Evolutionary conservation across 805 yeast species (phyloP).

Genomic region (Naumovozyma castellii): DNA sequence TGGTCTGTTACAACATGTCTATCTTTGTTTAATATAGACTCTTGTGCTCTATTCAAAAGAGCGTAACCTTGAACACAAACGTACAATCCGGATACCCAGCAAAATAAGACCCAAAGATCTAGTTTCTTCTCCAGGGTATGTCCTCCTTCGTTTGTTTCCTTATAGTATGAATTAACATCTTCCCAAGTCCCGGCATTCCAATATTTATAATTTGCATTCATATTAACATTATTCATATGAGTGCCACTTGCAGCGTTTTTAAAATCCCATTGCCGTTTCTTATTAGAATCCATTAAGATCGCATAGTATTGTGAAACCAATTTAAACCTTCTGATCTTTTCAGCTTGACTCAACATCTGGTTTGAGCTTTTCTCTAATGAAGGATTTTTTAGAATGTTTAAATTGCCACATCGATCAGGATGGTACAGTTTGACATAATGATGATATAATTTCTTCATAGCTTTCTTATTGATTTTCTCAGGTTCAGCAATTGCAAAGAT

Average conservation of each 20-base stretch:
- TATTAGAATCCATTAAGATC: slow-evolving; percentile 38
- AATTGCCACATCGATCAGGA: slow-evolving; percentile 46
- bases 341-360: slow-evolving; percentile 18
- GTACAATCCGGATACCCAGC: slow-evolving; percentile 31
- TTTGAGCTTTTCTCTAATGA: slow-evolving; percentile 75
- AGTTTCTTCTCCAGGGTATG: not conserved
- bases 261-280: slow-evolving; percentile 38
- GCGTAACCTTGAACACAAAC: slow-evolving; percentile 35
- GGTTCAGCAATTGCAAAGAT: slow-evolving; percentile 39
- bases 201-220: slow-evolving; percentile 31
- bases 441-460: slow-evolving; percentile 43
- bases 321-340: slow-evolving; percentile 40
- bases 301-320: slow-evolving; percentile 49
- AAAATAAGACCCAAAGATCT: slow-evolving; percentile 1
- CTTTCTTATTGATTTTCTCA: slow-evolving; percentile 28
- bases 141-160: not conserved
- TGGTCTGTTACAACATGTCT: slow-evolving; percentile 21
- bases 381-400: slow-evolving; percentile 21
- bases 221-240: too few relatives aligned
- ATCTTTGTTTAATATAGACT: slow-evolving; percentile 25
- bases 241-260: slow-evolving; percentile 7
- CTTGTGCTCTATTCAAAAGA: slow-evolving; percentile 33
- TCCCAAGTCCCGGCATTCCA: slow-evolving; percentile 62
- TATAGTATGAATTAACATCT: slow-evolving; percentile 37
- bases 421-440: slow-evolving; percentile 68